phyloP scores from a whole-genome alignment of 1,284 basidiomycete species.

The Ustilago nuda region DNA sequence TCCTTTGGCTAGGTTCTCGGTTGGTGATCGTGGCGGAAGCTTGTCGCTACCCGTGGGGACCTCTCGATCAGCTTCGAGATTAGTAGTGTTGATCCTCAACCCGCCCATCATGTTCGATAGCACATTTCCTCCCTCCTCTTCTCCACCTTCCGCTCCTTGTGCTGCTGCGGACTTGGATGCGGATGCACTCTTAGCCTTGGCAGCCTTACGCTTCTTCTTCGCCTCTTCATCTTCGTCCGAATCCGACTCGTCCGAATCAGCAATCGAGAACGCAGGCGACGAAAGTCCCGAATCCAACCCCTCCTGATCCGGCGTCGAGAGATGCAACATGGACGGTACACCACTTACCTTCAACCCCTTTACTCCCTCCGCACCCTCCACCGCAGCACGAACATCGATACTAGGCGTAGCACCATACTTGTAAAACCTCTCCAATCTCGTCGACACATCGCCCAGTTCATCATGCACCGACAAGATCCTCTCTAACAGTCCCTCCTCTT shows the following conservation, averaged over 20 bases:
- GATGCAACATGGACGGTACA: conserved; percentile 10
- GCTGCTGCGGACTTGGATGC: neutral
- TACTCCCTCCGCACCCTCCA: neutral
- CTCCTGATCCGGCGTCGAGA: conserved; percentile 24
- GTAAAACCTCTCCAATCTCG: conserved; percentile 46
- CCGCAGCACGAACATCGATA: conserved; percentile 11
- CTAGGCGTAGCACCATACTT: conserved; percentile 16
- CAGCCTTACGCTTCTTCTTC: neutral
- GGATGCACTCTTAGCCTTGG: neutral
- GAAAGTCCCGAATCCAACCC: conserved; percentile 38
- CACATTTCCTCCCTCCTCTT: neutral
- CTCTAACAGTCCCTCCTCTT: conserved; percentile 35
- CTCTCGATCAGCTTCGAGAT: conserved; percentile 26
- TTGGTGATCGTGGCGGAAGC: conserved; percentile 21
- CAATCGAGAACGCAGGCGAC: conserved; percentile 60
- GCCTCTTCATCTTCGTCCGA: conserved; percentile 7
- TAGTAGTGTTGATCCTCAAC: conserved; percentile 24
- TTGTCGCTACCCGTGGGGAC: conserved; percentile 7
- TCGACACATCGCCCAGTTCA: conserved; percentile 49
- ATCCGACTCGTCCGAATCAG: conserved; percentile 57
- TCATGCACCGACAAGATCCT: conserved; percentile 52
- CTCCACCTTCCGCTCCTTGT: too few relatives aligned
- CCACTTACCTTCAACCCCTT: neutral
- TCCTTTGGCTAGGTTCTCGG: conserved; percentile 46
- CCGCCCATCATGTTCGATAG: conserved; percentile 15